Percentiles rank a stretch among this genome's conserved stretches.
These are phyloP conservation scores for Albifimbria verrucaria DNA, from an alignment of 2,329 filamentous ascomycete species.

Conservation along the genomic window DNA sequence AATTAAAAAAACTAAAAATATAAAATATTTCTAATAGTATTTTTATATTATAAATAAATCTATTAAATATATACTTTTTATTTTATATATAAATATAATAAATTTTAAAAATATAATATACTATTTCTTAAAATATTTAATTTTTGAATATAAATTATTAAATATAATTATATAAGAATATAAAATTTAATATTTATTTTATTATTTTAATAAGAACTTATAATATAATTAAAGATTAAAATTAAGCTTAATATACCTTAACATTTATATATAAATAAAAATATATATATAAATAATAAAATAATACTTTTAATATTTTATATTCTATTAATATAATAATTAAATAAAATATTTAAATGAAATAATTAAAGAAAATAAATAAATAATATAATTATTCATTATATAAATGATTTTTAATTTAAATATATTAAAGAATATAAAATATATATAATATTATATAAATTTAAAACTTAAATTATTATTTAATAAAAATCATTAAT, in stretches of 20 bases:
- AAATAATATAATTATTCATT: constrained; percentile 1
- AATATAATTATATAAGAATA: not conserved
- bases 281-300: constrained; percentile 3
- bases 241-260: not conserved
- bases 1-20: not conserved
- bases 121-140: constrained; percentile 2
- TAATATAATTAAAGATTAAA: not conserved
- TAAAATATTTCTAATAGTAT: constrained; percentile 4
- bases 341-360: not conserved
- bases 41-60: not conserved
- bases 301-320: constrained; percentile 4
- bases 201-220: not conserved
- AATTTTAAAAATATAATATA: constrained; percentile 4
- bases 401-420: constrained; percentile 2
- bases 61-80: too few species aligned
- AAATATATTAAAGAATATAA: not conserved
- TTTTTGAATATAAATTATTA: constrained; percentile 3
- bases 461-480: not conserved
- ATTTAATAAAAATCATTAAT: too few species aligned
- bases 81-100: not conserved
- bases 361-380: constrained; percentile 6
- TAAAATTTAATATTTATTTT: not conserved
- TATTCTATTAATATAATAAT: constrained; percentile 1
- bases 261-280: not conserved
- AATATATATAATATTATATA: not conserved